Evolutionary conservation across 2,329 filamentous ascomycete species (phyloP).

Genomic region (Alternaria ethzedia): DNA sequence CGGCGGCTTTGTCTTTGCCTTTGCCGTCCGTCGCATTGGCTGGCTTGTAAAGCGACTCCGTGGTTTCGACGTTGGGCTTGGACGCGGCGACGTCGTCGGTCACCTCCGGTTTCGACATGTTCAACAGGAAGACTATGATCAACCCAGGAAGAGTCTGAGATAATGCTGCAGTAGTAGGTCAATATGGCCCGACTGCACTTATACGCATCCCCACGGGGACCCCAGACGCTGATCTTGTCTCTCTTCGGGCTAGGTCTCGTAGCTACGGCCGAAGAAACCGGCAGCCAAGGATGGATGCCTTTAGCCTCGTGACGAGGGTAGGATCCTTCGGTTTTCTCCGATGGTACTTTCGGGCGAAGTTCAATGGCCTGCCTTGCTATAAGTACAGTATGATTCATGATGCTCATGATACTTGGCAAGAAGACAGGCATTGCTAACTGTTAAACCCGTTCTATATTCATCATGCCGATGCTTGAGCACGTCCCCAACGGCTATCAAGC

Average conservation of each 20-base stretch:
- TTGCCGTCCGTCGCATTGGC: neutral
- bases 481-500: slow-evolving; percentile 47
- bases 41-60: slow-evolving; percentile 37
- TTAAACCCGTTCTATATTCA: slow-evolving; percentile 9
- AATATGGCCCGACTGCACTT: slow-evolving; percentile 13
- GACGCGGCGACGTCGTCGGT: neutral
- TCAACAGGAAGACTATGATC: slow-evolving; percentile 1
- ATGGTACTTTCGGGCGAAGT: slow-evolving; percentile 1
- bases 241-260: neutral
- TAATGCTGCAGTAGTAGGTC: slow-evolving; percentile 9
- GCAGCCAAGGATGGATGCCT: neutral
- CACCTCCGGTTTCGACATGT: slow-evolving; percentile 25
- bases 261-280: slow-evolving; percentile 21
- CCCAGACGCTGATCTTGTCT: slow-evolving; percentile 21
- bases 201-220: slow-evolving; percentile 36
- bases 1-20: slow-evolving; percentile 56
- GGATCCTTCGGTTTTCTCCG: neutral
- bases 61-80: slow-evolving; percentile 34
- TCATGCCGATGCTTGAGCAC: slow-evolving; percentile 59
- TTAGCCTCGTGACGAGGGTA: neutral
- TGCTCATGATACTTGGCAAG: neutral
- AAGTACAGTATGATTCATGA: slow-evolving; percentile 5
- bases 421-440: neutral
- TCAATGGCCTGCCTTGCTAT: slow-evolving; percentile 2
- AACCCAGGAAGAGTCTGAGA: neutral